Evolutionary conservation across 2,329 filamentous ascomycete genomes (phyloP).

Genomic region (Ophioceras dolichostomum): DNA sequence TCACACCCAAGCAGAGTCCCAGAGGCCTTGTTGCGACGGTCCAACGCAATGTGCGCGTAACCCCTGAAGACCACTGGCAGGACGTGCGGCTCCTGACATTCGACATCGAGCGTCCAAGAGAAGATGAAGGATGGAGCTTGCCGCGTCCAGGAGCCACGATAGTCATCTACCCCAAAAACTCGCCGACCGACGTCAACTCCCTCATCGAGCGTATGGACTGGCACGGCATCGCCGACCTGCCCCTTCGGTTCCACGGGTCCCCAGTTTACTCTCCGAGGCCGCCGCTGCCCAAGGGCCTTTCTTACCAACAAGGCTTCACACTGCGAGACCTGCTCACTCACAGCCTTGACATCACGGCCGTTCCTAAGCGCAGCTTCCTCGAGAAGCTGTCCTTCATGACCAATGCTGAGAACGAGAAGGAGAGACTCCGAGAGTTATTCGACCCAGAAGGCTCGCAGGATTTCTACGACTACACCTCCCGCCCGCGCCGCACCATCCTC

Average conservation of each 20-base stretch:
- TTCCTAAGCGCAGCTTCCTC: slow-evolving; percentile 82
- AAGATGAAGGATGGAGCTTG: not conserved
- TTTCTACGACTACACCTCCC: slow-evolving; percentile 89
- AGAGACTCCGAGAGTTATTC: slow-evolving; percentile 74
- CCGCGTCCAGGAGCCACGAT: slow-evolving; percentile 66
- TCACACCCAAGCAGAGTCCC: no score
- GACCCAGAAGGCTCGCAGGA: slow-evolving; percentile 74
- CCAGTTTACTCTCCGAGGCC: no score
- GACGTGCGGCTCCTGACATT: slow-evolving; percentile 78
- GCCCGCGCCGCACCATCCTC: slow-evolving; percentile 78
- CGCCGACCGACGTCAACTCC: slow-evolving; percentile 62
- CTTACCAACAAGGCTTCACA: slow-evolving; percentile 35
- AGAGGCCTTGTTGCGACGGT: slow-evolving; percentile 42
- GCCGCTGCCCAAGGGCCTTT: not conserved
- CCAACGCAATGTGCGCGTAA: slow-evolving; percentile 57
- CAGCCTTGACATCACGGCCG: slow-evolving; percentile 79
- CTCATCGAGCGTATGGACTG: slow-evolving; percentile 74
- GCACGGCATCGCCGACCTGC: slow-evolving; percentile 57
- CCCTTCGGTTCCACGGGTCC: slow-evolving; percentile 36
- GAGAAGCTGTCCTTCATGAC: slow-evolving; percentile 66
- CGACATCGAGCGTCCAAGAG: slow-evolving; percentile 20
- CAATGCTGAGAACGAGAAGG: slow-evolving; percentile 57
- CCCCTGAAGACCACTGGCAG: slow-evolving; percentile 73
- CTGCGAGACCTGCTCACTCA: slow-evolving; percentile 67
- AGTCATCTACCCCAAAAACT: slow-evolving; percentile 80